These are phyloP conservation scores for Bretschneidera sinensis DNA, from an alignment of 345 rosid genomes.

Conservation along the genomic window DNA sequence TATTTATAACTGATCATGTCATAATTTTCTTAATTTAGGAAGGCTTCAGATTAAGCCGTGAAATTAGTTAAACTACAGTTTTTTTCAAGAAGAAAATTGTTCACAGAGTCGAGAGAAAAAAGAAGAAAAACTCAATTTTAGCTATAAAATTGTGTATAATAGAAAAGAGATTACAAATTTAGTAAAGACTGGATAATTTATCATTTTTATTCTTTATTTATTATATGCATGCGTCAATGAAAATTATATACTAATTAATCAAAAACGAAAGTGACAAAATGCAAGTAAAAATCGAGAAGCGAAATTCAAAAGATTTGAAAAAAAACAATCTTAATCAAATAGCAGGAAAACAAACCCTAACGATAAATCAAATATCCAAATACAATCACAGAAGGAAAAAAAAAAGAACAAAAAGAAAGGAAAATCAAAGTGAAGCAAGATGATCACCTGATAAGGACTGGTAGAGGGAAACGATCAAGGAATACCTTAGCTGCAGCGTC, in stretches of 20 bases:
- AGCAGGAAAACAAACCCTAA: constrained; percentile 5
- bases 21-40: too few relatives aligned
- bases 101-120: too few relatives aligned
- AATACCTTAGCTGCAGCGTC: constrained; percentile 65
- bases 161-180: too few relatives aligned
- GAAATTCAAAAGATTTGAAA: not conserved
- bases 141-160: too few relatives aligned
- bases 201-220: too few relatives aligned
- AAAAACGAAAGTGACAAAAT: too few relatives aligned
- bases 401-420: constrained; percentile 2
- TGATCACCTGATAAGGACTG: constrained; percentile 56
- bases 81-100: too few relatives aligned
- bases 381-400: constrained; percentile 1
- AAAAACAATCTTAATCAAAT: not conserved
- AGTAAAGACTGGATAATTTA: too few relatives aligned
- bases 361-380: not conserved
- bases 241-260: not conserved
- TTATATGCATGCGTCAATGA: not conserved
- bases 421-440: not conserved
- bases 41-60: too few relatives aligned
- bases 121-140: too few relatives aligned
- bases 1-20: too few relatives aligned
- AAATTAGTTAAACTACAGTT: too few relatives aligned
- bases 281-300: not conserved
- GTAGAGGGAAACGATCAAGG: constrained; percentile 77